Percentiles rank a stretch among this genome's conserved stretches.
Conservation (phyloP, 306 rosid species). For the Cucurbita ficifolia region DNA sequence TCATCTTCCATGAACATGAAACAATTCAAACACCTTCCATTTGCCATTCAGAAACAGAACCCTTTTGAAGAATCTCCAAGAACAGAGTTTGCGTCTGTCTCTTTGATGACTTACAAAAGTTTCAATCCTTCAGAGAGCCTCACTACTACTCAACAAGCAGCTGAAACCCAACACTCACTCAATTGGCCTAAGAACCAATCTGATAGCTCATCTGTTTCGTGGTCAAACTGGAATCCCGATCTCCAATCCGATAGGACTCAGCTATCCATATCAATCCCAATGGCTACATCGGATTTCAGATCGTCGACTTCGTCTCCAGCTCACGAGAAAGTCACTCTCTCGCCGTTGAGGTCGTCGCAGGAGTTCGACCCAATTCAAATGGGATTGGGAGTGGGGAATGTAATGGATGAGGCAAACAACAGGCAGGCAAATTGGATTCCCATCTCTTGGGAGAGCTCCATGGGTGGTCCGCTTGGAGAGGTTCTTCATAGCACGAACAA, state of each 20-base stretch:
- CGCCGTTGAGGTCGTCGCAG: conserved; percentile 48
- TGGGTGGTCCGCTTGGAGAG: conserved; percentile 94
- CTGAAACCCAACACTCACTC: conserved; percentile 28
- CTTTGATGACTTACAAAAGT: conserved; percentile 19
- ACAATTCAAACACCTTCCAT: conserved; percentile 22
- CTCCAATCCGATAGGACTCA: conserved; percentile 51
- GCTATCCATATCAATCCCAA: conserved; percentile 58
- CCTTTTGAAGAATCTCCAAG: conserved; percentile 38
- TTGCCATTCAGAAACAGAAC: conserved; percentile 28
- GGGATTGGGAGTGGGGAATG: conserved; percentile 41
- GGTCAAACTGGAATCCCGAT: conserved; percentile 37
- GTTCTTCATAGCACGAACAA: conserved; percentile 47
- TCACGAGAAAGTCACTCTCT: conserved; percentile 42
- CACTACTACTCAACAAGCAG: not conserved
- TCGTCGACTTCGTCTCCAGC: conserved; percentile 38
- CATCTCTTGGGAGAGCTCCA: conserved; percentile 58
- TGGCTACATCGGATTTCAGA: conserved; percentile 31
- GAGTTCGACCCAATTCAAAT: conserved; percentile 44
- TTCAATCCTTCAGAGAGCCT: conserved; percentile 8
- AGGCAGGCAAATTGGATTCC: conserved; percentile 68
- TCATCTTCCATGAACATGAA: conserved; percentile 34
- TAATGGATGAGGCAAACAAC: conserved; percentile 15
- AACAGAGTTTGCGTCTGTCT: conserved; percentile 50
- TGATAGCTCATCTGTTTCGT: conserved; percentile 19
- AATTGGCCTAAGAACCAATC: conserved; percentile 47